A percentile compares a stretch with the other conserved stretches of the same genome.
phyloP scores from a whole-genome alignment of 202 grass and related monocot genomes.

The Hordeum pubiflorum region DNA sequence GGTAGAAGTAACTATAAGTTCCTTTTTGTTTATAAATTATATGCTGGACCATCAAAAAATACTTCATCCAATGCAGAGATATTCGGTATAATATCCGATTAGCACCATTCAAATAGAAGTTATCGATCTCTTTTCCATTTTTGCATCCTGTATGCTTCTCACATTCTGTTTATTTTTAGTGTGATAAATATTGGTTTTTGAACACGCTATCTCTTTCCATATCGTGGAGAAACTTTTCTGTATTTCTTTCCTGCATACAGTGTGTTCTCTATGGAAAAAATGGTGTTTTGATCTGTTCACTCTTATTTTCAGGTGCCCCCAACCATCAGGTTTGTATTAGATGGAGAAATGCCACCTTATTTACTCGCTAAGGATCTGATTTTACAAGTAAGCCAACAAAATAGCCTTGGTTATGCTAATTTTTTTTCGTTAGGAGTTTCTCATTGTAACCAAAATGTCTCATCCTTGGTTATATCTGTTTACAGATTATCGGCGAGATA shows the following conservation, averaged over 20 bases:
- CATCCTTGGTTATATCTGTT: not conserved
- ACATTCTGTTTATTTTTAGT: not conserved
- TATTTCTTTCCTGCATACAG: not conserved
- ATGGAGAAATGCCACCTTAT: conserved; percentile 93
- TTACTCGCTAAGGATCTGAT: conserved; percentile 98
- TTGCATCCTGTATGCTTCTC: not conserved
- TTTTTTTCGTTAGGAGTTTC: not conserved
- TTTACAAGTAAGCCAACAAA: conserved; percentile 69
- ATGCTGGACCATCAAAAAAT: not conserved
- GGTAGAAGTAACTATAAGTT: not conserved
- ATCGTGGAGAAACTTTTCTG: not conserved
- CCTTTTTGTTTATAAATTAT: not conserved
- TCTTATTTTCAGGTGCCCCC: conserved; percentile 67
- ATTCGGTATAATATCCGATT: not conserved
- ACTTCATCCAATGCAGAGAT: not conserved
- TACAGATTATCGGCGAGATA: conserved; percentile 91
- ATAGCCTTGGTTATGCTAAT: conserved; percentile 1
- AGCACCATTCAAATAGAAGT: not conserved
- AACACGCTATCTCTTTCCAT: not conserved
- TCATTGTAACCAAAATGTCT: not conserved
- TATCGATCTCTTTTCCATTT: not conserved
- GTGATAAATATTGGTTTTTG: not conserved
- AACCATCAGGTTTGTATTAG: conserved; percentile 75
- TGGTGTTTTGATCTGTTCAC: conserved; percentile 17
- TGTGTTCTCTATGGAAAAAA: not conserved